A percentile compares a stretch with the other conserved stretches of the same genome.
phyloP scores from a whole-genome alignment of 1,139 yeast species.

The Hanseniaspora sp. region DNA sequence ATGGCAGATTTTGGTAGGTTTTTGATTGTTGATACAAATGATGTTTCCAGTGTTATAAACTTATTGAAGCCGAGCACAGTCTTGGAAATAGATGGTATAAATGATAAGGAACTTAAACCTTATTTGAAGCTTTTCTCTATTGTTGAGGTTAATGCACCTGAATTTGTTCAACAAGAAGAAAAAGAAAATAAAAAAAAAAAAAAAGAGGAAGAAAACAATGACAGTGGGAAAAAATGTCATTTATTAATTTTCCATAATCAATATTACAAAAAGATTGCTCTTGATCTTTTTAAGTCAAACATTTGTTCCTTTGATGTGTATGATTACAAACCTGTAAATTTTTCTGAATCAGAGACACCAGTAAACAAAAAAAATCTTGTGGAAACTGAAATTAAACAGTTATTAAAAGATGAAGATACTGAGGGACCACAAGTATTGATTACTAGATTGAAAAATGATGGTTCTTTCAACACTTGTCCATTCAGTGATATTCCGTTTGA shows the following conservation, averaged over 20 bases:
- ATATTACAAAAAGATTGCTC: not conserved
- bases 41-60: not conserved
- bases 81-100: not conserved
- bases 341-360: too few species aligned
- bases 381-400: not conserved
- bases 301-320: not conserved
- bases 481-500: not conserved
- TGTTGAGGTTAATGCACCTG: not conserved
- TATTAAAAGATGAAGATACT: not conserved
- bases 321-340: not conserved
- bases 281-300: not conserved
- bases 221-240: not conserved
- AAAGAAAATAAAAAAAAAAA: not conserved
- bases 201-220: not conserved
- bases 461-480: not conserved
- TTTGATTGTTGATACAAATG: constrained; percentile 1
- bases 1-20: not conserved
- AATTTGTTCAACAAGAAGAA: not conserved
- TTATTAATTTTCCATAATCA: not conserved
- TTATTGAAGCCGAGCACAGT: not conserved
- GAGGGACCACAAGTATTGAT: not conserved
- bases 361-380: not conserved
- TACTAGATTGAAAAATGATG: not conserved
- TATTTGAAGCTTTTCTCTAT: not conserved
- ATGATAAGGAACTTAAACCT: not conserved